A percentile compares a stretch with the other conserved stretches of the same genome.
Conservation (phyloP, 108 stramenopile species). For the Nitzschia putrida region DNA sequence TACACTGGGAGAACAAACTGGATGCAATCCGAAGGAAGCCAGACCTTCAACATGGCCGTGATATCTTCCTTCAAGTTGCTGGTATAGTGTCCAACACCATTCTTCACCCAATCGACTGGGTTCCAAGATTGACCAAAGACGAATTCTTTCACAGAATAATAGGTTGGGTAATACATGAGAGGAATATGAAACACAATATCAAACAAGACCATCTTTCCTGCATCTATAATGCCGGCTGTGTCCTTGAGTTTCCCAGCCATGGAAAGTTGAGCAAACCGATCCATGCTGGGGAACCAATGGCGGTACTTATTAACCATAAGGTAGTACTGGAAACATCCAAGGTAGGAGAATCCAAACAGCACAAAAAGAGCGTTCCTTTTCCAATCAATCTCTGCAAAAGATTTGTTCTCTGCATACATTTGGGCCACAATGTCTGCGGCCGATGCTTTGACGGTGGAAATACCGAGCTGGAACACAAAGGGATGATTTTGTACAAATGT, state of each 20-base stretch:
- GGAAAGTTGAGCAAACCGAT: slow-evolving; percentile 67
- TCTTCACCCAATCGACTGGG: slow-evolving; percentile 81
- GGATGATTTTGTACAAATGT: slow-evolving; percentile 67
- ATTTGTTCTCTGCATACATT: slow-evolving; percentile 75
- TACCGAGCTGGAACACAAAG: slow-evolving; percentile 76
- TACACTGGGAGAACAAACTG: slow-evolving; percentile 88
- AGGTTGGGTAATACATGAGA: slow-evolving; percentile 89
- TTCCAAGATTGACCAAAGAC: slow-evolving; percentile 77
- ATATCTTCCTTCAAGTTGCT: slow-evolving; percentile 81
- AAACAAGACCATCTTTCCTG: slow-evolving; percentile 88
- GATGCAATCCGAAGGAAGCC: slow-evolving; percentile 90
- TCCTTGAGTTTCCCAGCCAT: slow-evolving; percentile 78
- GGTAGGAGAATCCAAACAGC: slow-evolving; percentile 84
- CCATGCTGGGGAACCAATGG: slow-evolving; percentile 85
- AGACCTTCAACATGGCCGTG: slow-evolving; percentile 81
- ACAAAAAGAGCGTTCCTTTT: slow-evolving; percentile 81
- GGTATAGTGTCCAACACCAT: slow-evolving; percentile 76
- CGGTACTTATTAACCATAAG: slow-evolving; percentile 80
- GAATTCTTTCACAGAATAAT: slow-evolving; percentile 89
- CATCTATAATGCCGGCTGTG: slow-evolving; percentile 78
- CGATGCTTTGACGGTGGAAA: slow-evolving; percentile 81
- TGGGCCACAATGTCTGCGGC: slow-evolving; percentile 84
- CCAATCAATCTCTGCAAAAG: slow-evolving; percentile 75
- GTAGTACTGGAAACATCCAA: slow-evolving; percentile 88
- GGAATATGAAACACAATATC: slow-evolving; percentile 87